A percentile compares a stretch with the other conserved stretches of the same genome.
These are phyloP conservation scores for Eragrostis tef DNA, from an alignment of 202 grass and related monocot species.

Conservation along the genomic window DNA sequence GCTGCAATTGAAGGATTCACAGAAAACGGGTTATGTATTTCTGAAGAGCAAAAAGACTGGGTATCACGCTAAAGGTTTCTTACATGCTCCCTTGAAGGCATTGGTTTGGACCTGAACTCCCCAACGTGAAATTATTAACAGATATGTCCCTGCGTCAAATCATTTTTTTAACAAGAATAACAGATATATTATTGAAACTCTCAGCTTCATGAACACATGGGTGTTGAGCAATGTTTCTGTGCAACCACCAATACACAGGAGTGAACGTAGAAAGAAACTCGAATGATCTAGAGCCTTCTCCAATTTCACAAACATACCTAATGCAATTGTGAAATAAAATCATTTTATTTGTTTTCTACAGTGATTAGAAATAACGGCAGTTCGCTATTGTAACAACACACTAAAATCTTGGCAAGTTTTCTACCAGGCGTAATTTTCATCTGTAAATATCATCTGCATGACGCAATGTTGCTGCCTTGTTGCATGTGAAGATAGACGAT, in stretches of 20 bases:
- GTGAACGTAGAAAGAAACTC: constrained; percentile 6
- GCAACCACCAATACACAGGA: not conserved
- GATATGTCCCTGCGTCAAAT: constrained; percentile 79
- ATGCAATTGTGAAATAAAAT: not conserved
- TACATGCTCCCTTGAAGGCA: constrained; percentile 76
- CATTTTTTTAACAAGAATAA: constrained; percentile 19
- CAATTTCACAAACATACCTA: not conserved
- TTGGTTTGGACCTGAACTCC: constrained; percentile 59
- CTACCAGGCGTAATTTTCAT: constrained; percentile 4
- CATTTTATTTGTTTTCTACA: not conserved
- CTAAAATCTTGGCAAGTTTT: not conserved
- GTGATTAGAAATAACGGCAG: not conserved
- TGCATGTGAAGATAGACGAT: constrained; percentile 22
- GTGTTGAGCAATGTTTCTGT: not conserved
- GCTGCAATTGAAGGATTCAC: constrained; percentile 56
- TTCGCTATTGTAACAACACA: not conserved
- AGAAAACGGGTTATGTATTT: constrained; percentile 37
- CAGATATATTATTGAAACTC: not conserved
- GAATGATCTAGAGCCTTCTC: not conserved
- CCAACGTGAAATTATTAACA: constrained; percentile 76
- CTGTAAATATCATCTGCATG: constrained; percentile 8
- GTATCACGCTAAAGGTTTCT: constrained; percentile 49
- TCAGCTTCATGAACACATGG: not conserved
- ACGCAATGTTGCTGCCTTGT: not conserved
- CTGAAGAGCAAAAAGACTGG: not conserved